phyloP scores from a whole-genome alignment of 139 green algal genomes.

The Zygnema circumcarinatum region DNA sequence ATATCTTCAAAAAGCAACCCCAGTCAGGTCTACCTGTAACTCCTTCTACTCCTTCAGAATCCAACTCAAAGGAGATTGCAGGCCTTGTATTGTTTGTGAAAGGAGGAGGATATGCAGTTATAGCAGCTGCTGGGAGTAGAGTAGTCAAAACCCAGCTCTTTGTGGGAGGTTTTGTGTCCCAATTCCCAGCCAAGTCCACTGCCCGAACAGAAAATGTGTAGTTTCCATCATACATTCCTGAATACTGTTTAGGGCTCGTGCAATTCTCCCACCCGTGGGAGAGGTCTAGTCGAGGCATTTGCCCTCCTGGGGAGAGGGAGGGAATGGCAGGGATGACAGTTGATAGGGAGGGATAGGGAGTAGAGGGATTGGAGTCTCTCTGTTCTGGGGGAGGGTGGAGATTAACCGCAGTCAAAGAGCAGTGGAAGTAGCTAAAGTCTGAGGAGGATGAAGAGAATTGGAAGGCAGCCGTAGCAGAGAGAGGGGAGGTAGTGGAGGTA shows the following conservation, averaged over 20 bases:
- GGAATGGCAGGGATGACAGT: background rate
- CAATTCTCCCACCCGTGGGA: conserved; percentile 24
- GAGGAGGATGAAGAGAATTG: conserved; percentile 14
- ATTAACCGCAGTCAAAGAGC: conserved; percentile 11
- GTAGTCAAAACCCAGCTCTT: conserved; percentile 24
- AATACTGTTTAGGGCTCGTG: conserved; percentile 32
- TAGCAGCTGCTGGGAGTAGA: conserved; percentile 17
- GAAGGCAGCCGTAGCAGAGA: conserved; percentile 27
- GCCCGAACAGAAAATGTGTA: conserved; percentile 47
- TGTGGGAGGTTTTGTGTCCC: conserved; percentile 13
- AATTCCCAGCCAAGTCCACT: conserved; percentile 40
- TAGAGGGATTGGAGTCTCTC: background rate
- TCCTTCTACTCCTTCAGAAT: background rate
- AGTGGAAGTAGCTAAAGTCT: conserved; percentile 36
- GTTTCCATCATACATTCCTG: conserved; percentile 27
- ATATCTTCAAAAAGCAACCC: conserved; percentile 3
- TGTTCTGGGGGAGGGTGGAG: background rate
- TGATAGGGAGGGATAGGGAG: conserved; percentile 1
- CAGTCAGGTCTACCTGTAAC: conserved; percentile 25
- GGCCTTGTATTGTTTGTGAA: conserved; percentile 23
- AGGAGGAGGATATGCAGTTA: background rate
- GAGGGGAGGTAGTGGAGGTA: background rate
- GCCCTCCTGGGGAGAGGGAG: conserved; percentile 11
- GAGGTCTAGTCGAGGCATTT: conserved; percentile 1
- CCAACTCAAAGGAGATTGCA: conserved; percentile 5